Conservation (phyloP, 192 early-diverging fungal species). For the Entomortierella lignicola region DNA sequence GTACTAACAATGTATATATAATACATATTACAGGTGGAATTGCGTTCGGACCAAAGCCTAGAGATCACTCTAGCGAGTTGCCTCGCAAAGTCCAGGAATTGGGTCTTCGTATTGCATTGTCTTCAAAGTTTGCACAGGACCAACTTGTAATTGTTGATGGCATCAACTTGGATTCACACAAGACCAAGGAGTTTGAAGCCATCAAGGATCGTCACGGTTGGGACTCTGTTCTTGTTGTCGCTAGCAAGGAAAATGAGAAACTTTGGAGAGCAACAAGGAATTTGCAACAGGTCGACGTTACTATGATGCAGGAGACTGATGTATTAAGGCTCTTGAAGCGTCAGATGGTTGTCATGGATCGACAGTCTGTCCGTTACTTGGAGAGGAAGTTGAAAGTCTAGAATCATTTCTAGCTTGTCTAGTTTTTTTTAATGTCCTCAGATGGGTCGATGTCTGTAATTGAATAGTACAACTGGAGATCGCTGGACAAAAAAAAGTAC, state of each 20-base stretch:
- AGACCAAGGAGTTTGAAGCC: constrained; percentile 64
- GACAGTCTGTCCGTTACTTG: constrained; percentile 70
- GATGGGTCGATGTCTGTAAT: not conserved
- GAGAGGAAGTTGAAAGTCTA: constrained; percentile 62
- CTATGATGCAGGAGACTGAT: constrained; percentile 72
- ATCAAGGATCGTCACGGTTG: constrained; percentile 60
- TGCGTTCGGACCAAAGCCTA: constrained; percentile 92
- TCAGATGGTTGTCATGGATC: constrained; percentile 75
- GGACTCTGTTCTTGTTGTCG: constrained; percentile 57
- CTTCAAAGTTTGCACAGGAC: constrained; percentile 90
- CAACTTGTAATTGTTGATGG: constrained; percentile 89
- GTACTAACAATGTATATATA: not conserved
- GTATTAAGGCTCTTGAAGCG: constrained; percentile 76
- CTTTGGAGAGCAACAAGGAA: constrained; percentile 72
- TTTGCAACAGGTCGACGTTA: constrained; percentile 67
- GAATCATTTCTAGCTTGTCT: not conserved
- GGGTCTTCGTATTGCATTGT: constrained; percentile 85
- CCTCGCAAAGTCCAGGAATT: constrained; percentile 88
- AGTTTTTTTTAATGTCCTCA: too few relatives aligned
- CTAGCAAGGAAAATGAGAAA: constrained; percentile 54
- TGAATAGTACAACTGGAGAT: not conserved
- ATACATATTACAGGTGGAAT: constrained; percentile 66
- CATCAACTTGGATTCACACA: constrained; percentile 61
- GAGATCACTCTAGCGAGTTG: constrained; percentile 83
- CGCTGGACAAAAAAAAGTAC: not conserved